Base-by-base conservation (phyloP, 2,329 filamentous ascomycete genomes). In the Fusarium sp. region DNA sequence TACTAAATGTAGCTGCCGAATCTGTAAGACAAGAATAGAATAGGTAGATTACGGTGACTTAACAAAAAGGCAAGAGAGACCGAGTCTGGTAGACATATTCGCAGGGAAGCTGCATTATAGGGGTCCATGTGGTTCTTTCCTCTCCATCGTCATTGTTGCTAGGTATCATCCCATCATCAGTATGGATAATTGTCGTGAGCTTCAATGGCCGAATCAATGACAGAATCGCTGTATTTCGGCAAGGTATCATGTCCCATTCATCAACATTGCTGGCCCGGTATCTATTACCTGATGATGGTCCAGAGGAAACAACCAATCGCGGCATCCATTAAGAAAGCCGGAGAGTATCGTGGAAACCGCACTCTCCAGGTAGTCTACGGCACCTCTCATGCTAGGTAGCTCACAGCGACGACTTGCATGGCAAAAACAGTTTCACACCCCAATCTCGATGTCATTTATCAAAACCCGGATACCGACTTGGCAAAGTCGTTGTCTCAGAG, bases 1-100 rank as follows among this genome's bases (percentile, higher is more conserved):
- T 48, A 25, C 30, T 13, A 51, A 58, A 45, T 45, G 28, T 25
- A 63, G 28, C 42, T 63, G 48, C 61, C 48, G 53, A 46, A 57
- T 49, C 37, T 30, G 19, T 30, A 41, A 54, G 18, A 28, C 10
- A 28, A 13, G 18, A 14, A n/a, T 46, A 12, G 26, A 28, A 28
- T 28, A 28, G 26, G 26, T 28, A 28, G 25, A 28, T 46, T 46
- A 37, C 34, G 18, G 34, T n/a, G 18, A n/a, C 34, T 37, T 37
- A n/a, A 37, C 18, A 37, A 37, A 37, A 37, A 37, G 34, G 18
- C 34, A n/a, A 21, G 30, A 52, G 41, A 41, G 56, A 34, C 25
- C 30, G 41, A 46, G 37, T 19, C 48, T 43, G 28, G 21, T 23
- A 26, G 21, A 23, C 7, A 19, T 44, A 50, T 34, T 45, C 12